Conservation (phyloP, 495 filamentous ascomycete genomes). For the Baudoinia panamericana region DNA sequence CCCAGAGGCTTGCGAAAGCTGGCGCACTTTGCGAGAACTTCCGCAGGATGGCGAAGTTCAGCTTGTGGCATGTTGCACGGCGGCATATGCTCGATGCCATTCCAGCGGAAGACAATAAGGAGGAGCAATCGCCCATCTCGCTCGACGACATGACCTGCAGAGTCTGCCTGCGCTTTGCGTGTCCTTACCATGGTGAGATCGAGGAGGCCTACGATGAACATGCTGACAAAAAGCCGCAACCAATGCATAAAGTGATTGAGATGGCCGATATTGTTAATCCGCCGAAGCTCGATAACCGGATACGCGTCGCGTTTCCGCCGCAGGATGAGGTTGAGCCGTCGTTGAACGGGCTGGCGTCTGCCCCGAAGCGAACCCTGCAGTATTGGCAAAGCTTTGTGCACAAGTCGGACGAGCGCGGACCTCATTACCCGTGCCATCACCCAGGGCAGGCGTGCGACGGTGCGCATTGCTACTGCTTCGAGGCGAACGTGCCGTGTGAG, state of each 20-base stretch:
- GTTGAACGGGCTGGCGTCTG: background rate
- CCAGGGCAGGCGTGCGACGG: conserved; percentile 30
- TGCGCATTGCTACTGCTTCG: conserved; percentile 40
- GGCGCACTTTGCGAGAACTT: conserved; percentile 23
- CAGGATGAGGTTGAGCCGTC: background rate
- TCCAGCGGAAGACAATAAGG: no score
- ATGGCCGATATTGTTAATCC: conserved; percentile 15
- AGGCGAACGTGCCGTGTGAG: conserved; percentile 48
- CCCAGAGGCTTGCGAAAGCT: conserved; percentile 11
- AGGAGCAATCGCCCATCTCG: background rate
- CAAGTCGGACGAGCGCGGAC: conserved; percentile 18
- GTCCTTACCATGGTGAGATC: conserved; percentile 26
- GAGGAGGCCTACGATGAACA: conserved; percentile 18
- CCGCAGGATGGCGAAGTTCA: conserved; percentile 20
- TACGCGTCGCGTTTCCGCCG: conserved; percentile 13
- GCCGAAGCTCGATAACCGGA: conserved; percentile 7
- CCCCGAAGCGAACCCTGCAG: conserved; percentile 1
- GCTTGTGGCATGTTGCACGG: conserved; percentile 27
- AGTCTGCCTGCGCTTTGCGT: conserved; percentile 22
- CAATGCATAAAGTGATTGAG: background rate
- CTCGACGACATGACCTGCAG: conserved; percentile 14
- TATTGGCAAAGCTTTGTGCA: conserved; percentile 12
- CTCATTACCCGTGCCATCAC: conserved; percentile 32
- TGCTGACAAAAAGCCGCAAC: conserved; percentile 3
- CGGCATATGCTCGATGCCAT: conserved; percentile 10